Base-by-base conservation (phyloP, 768 basidiomycete genomes). In the Podaxis sp. region DNA sequence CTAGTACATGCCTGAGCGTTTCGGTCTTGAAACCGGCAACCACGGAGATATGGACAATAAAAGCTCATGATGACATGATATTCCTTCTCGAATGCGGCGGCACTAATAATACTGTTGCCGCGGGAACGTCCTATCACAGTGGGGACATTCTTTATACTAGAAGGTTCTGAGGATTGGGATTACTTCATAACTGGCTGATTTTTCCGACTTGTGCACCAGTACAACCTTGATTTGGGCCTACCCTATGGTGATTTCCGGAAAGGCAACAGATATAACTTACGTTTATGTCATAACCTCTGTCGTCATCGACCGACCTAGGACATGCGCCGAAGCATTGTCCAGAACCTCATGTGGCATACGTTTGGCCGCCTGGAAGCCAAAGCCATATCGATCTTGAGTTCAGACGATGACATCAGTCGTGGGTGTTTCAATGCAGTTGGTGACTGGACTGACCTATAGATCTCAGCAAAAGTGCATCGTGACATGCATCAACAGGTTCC, bases 21-120 rank as follows among this genome's bases (percentile, higher is more conserved):
- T 59, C 48, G 44, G 57, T 38, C 19, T 51, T 51, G 19, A 13
- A 11, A 38, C 57, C 57, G 57, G 36, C 30, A 49, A 51, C 46
- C 57, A 59, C 57, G 57, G 57, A 59, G 57, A 49, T 59, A 40
- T 15, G 46, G 57, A 48, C 33, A 48, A 51, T 38, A 59, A 48
- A 33, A 49, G 19, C 46, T 39, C 28, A 39, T 13, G 36, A 49
- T 51, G 57, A 39, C 9, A 33, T 17, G 28, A 58, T 49, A 36
- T 49, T 33, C 57, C 46, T 48, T 24, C 57, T 48, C n/a, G 44
- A 58, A 58, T 49, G n/a, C 44, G 15, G 36, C 36, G 11, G n/a
- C 40, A 19, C 53, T 39, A 55, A 39, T 39, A 38, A 38, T 55
- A 39, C 7, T 22, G 28, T 33, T 36, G 36, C 54, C 54, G 54